Percentiles rank a stretch among this genome's conserved stretches.
phyloP scores from a whole-genome alignment of 768 basidiomycete genomes.

The Lactarius quietus region DNA sequence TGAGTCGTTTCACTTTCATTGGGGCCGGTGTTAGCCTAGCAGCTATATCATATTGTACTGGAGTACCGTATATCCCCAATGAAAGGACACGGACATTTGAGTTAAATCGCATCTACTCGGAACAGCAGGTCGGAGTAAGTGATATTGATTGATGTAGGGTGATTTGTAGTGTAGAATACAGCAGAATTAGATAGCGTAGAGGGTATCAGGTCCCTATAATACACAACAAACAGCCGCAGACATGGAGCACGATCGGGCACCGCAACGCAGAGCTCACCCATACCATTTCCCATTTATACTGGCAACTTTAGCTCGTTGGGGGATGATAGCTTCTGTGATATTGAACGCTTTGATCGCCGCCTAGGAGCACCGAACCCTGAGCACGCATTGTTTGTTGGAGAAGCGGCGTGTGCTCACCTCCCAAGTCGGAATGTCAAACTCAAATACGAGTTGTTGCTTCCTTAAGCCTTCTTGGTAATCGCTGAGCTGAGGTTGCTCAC shows the following conservation, averaged over 20 bases:
- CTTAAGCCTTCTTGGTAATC: conserved; percentile 61
- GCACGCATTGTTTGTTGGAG: not conserved
- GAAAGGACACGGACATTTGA: not conserved
- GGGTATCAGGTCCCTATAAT: conserved; percentile 9
- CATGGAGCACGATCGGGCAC: not conserved
- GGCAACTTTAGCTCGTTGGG: conserved; percentile 59
- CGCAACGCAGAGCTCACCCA: conserved; percentile 40
- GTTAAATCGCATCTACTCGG: not conserved
- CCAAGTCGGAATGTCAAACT: conserved; percentile 91
- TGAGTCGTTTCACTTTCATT: not conserved
- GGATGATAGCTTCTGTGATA: conserved; percentile 72
- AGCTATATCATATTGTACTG: not conserved
- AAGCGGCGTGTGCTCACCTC: conserved; percentile 46
- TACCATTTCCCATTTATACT: conserved; percentile 70
- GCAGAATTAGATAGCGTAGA: not conserved
- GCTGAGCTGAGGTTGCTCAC: conserved; percentile 59
- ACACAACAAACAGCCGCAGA: not conserved
- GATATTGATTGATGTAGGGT: not conserved
- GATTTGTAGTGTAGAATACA: not conserved
- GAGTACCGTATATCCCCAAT: not conserved
- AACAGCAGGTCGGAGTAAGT: not conserved
- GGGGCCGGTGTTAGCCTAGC: not conserved
- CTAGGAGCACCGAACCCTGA: conserved; percentile 38
- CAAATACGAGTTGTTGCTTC: conserved; percentile 85
- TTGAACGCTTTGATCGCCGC: conserved; percentile 84